Conservation (phyloP, 768 basidiomycete genomes). For the Strobilomyces confusus region DNA sequence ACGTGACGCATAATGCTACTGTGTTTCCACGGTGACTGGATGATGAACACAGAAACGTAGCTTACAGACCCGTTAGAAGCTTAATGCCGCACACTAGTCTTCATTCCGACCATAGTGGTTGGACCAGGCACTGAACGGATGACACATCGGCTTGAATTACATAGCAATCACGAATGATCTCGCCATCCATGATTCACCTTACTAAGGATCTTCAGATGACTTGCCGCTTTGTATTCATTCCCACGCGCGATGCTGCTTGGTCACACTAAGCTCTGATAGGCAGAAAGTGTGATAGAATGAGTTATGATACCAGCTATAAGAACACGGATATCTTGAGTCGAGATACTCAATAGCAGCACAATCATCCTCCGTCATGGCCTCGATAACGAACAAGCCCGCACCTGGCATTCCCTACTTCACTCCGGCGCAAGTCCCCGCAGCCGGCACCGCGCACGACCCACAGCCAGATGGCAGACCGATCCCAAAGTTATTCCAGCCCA, state of each 20-base stretch:
- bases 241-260: no score
- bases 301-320: neutral
- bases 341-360: neutral
- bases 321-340: neutral
- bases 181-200: no score
- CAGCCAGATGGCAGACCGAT: slow-evolving; percentile 38
- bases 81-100: neutral
- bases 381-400: slow-evolving; percentile 36
- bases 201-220: no score
- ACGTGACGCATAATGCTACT: no score
- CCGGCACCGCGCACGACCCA: slow-evolving; percentile 42
- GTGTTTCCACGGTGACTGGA: no score
- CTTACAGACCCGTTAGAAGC: no score
- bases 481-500: slow-evolving; percentile 49
- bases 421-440: slow-evolving; percentile 40
- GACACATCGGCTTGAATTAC: no score
- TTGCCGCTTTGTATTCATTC: no score
- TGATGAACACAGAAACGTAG: no score
- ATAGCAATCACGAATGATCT: no score
- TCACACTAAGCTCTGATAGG: neutral
- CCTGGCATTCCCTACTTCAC: slow-evolving; percentile 43
- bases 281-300: neutral
- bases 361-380: slow-evolving; percentile 2
- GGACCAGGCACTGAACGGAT: no score
- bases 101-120: no score